Conservation (phyloP, 1,284 basidiomycete species). For the Ustilago loliicola region DNA sequence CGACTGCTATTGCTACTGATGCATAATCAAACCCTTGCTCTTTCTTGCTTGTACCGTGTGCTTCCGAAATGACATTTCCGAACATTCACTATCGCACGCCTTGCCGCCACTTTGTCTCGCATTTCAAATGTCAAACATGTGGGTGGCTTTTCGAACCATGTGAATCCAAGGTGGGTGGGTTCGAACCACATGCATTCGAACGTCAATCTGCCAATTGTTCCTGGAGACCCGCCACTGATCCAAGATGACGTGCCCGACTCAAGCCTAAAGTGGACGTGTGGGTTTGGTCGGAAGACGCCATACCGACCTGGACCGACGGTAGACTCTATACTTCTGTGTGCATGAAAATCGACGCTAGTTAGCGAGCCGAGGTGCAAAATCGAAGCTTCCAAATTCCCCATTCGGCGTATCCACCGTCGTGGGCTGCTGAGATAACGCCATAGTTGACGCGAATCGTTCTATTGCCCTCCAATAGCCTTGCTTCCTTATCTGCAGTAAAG, state of each 20-base stretch:
- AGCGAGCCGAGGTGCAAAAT: too few species aligned
- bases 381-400: neutral
- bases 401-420: neutral
- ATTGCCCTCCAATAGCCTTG: conserved; percentile 17
- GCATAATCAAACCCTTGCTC: conserved; percentile 8
- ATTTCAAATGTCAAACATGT: too few species aligned
- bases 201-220: too few species aligned
- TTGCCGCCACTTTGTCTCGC: too few species aligned
- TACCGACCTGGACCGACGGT: conserved; percentile 14
- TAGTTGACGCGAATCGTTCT: conserved; percentile 11
- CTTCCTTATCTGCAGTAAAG: neutral
- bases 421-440: conserved; percentile 14
- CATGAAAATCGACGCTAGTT: too few species aligned
- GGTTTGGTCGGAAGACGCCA: conserved; percentile 27
- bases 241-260: neutral
- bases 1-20: conserved; percentile 40
- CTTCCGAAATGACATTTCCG: neutral
- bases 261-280: neutral
- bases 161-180: too few species aligned
- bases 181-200: too few species aligned
- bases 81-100: neutral
- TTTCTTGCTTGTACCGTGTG: neutral
- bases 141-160: too few species aligned
- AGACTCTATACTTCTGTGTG: neutral
- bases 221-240: neutral